phyloP scores from a whole-genome alignment of 768 basidiomycete species.

The Lactarius hengduanensis region DNA sequence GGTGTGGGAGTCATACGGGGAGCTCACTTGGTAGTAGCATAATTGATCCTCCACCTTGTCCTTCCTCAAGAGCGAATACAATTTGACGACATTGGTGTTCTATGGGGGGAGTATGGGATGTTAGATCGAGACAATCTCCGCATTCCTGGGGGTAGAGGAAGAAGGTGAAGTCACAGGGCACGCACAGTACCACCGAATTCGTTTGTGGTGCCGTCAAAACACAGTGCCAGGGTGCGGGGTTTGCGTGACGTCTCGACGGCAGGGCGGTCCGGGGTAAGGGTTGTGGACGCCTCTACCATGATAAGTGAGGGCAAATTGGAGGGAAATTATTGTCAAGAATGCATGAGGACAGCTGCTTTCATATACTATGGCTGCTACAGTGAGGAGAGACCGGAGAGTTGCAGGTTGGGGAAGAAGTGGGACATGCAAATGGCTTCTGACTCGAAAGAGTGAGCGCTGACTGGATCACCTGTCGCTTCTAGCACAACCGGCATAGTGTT shows the following conservation, averaged over 20 bases:
- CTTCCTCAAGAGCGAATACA: slow-evolving; percentile 41
- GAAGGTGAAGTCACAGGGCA: background rate
- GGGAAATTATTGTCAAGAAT: too few relatives aligned
- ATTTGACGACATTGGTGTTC: slow-evolving; percentile 44
- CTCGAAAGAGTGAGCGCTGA: background rate
- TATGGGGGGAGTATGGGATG: slow-evolving; percentile 30
- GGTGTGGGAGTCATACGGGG: background rate
- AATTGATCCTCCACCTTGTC: slow-evolving; percentile 39
- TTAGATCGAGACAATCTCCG: background rate
- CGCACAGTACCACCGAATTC: slow-evolving; percentile 10
- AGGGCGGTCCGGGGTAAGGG: background rate
- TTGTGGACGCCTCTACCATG: background rate
- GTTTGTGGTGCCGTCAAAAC: slow-evolving; percentile 28
- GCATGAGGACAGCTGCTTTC: rapidly evolving
- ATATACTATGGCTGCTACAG: background rate
- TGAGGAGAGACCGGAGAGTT: background rate
- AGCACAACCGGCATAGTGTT: background rate
- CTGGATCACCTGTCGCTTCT: background rate
- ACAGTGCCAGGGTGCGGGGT: slow-evolving; percentile 24
- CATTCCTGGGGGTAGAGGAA: too few relatives aligned
- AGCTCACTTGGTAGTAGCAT: slow-evolving; percentile 65
- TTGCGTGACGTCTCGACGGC: slow-evolving; percentile 26
- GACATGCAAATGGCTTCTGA: background rate
- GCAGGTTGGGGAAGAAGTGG: background rate
- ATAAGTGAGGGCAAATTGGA: too few relatives aligned